Evolutionary conservation across 108 stramenopile genomes (phyloP).

Genomic region (Fragilaria radians): DNA sequence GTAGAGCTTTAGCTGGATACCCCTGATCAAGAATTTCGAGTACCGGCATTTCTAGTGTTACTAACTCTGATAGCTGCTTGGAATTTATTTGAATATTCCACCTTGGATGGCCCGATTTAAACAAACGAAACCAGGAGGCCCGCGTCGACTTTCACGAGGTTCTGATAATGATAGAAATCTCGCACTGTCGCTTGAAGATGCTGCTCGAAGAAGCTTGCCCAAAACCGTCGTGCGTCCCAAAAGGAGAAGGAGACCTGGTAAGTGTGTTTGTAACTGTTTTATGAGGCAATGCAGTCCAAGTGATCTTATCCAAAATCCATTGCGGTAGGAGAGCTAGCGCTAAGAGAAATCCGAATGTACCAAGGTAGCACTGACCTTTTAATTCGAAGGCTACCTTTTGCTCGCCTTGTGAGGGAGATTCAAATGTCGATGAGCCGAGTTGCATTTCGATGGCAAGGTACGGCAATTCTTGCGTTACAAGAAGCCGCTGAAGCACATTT

Average conservation of each 20-base stretch:
- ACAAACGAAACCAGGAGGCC: not conserved
- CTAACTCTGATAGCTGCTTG: too few species aligned
- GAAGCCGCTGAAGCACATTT: conserved; percentile 93
- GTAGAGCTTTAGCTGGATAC: too few species aligned
- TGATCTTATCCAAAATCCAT: too few species aligned
- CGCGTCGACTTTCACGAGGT: not conserved
- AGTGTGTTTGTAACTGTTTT: not conserved
- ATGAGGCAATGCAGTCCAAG: not conserved
- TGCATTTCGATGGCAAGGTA: conserved; percentile 88
- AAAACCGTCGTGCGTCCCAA: conserved; percentile 19
- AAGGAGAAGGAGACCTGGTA: conserved; percentile 52
- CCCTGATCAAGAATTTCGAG: too few species aligned
- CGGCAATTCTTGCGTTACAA: conserved; percentile 93
- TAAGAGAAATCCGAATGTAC: conserved; percentile 90
- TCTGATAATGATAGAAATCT: not conserved
- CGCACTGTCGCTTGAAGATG: conserved; percentile 1
- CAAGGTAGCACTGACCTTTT: conserved; percentile 90
- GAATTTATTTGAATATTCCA: too few species aligned
- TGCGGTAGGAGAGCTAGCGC: conserved; percentile 84
- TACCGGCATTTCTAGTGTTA: too few species aligned
- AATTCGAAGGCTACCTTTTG: conserved; percentile 93
- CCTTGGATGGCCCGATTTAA: not conserved
- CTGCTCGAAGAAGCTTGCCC: not conserved
- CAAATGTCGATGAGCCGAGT: conserved; percentile 45
- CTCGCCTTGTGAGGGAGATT: conserved; percentile 86